These are phyloP conservation scores for Senna siamea DNA, from an alignment of 306 rosid genomes.

Conservation along the genomic window DNA sequence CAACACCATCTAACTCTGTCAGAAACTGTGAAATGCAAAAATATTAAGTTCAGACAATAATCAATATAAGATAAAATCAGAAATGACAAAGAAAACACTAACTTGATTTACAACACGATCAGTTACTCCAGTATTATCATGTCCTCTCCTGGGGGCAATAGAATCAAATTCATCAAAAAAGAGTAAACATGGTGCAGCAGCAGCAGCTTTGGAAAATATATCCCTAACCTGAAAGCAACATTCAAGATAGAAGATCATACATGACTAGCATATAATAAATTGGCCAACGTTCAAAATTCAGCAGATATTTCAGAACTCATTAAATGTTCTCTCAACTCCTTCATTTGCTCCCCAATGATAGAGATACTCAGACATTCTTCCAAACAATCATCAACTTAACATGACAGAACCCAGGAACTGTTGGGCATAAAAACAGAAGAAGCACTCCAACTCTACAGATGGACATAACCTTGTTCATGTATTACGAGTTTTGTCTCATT, in stretches of 20 bases:
- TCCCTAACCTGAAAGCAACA: slow-evolving; percentile 82
- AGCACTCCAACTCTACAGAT: slow-evolving; percentile 23
- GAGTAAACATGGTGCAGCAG: slow-evolving; percentile 95
- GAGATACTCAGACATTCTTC: slow-evolving; percentile 17
- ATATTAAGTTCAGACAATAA: slow-evolving; percentile 41
- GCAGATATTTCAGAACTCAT: not conserved
- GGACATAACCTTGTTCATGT: slow-evolving; percentile 18
- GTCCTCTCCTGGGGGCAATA: slow-evolving; percentile 98
- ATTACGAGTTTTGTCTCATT: slow-evolving; percentile 12
- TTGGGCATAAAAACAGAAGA: slow-evolving; percentile 19
- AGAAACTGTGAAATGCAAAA: slow-evolving; percentile 73
- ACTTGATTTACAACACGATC: slow-evolving; percentile 99
- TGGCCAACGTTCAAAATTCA: not conserved
- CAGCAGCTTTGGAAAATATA: slow-evolving; percentile 92
- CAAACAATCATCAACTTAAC: slow-evolving; percentile 21
- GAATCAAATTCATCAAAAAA: slow-evolving; percentile 98
- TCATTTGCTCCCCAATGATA: not conserved
- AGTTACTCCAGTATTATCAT: slow-evolving; percentile 97
- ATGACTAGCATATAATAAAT: not conserved
- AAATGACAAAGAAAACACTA: slow-evolving; percentile 33
- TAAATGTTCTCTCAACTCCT: not conserved
- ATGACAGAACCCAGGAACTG: slow-evolving; percentile 6
- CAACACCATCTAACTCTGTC: slow-evolving; percentile 95
- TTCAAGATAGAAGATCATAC: slow-evolving; percentile 3
- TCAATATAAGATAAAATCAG: slow-evolving; percentile 21